Evolutionary conservation across 2,329 filamentous ascomycete species (phyloP), one percentile per base, ranked within the genome.

Genomic region (Paracoccidioides lutzii): DNA sequence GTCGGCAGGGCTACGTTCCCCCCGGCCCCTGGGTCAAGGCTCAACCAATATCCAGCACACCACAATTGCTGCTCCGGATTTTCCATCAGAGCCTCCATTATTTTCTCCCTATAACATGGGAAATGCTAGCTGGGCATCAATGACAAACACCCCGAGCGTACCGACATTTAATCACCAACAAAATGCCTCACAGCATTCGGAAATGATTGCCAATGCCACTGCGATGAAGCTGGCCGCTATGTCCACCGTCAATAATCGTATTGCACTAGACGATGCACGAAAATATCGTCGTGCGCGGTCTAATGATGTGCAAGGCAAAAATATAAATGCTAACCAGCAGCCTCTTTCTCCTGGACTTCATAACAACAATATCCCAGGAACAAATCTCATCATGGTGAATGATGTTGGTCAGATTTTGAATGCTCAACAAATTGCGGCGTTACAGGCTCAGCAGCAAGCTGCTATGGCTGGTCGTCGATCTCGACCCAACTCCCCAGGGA

Each of bases 121-220:
- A 53, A 89, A 89, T 68, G 89, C 88, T 56, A 97, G 93, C 76
- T 98, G 93, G 93, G 93, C 93, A 30, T 97, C 93, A 7, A 95
- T 96, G 87, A 85, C 94, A 60, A 97, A 95, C 74, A 98, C 93
- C 2, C 93, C 93, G 2, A 94, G 97, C 87, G 88, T 91, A 4
- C 76, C 88, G 43, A 91, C 84, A 62, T 98, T 97, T 71, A 85
- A 80, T 60, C 58, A 59, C 15, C 55, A 54, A 38, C 66, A 79
- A 61, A 73, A 73, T 42, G 73, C 77, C 14, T 77, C 76, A 59
- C 84, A 80, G 55, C 90, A 96, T 69, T 90, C 90, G 14, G 93
- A 98, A 66, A 97, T 97, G 91, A 87, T 98, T 57, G 93, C 93
- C 57, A 98, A 97, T 68, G 93, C 93, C 32, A 97, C 93, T 14